Evolutionary conservation across 1,139 yeast genomes (phyloP).

Genomic region (Yamadazyma triangularis): DNA sequence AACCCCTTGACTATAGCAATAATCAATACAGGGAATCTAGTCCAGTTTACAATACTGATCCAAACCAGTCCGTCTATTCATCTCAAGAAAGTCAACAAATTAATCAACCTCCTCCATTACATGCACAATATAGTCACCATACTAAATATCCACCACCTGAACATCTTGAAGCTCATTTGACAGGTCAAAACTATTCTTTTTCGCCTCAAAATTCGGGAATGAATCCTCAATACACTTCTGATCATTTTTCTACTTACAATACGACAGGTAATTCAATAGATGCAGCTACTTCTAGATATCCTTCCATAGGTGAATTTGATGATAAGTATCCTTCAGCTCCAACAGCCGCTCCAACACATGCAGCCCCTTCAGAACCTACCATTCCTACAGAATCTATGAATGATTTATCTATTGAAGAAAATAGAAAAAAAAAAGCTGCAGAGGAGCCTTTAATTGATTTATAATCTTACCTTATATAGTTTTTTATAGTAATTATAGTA

Average conservation of each 20-base stretch:
- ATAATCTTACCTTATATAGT: no score
- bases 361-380: background rate
- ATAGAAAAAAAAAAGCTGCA: conserved; percentile 7
- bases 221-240: no score
- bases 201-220: no score
- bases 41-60: background rate
- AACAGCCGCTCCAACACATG: conserved; percentile 7
- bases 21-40: background rate
- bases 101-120: background rate
- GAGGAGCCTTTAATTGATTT: conserved; percentile 38
- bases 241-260: no score
- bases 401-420: background rate
- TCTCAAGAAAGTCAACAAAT: no score
- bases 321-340: conserved; percentile 3
- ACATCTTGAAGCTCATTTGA: conserved; percentile 1
- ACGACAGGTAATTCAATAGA: conserved; percentile 10
- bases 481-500: no score
- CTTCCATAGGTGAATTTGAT: conserved; percentile 12
- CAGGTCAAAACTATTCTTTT: background rate
- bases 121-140: background rate
- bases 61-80: no score
- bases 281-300: conserved; percentile 11
- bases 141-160: background rate
- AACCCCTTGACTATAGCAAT: conserved; percentile 1
- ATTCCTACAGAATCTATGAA: background rate